Conservation (phyloP, 495 filamentous ascomycete genomes). For the Penicillium fimorum region DNA sequence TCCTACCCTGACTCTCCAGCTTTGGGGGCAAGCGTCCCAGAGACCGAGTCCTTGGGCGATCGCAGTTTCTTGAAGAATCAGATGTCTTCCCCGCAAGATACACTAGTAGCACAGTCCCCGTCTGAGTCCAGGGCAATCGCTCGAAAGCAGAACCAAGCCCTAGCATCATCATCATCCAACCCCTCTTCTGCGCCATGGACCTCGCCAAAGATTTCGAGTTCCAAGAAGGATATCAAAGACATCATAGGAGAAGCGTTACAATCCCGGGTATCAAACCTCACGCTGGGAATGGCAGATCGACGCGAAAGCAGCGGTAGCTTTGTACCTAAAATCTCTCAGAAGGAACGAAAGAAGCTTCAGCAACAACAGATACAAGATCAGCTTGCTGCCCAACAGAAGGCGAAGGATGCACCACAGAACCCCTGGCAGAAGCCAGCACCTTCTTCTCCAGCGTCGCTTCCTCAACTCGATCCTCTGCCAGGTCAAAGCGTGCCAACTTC, state of each 20-base stretch:
- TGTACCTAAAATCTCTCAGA: slow-evolving; percentile 72
- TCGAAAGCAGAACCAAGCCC: slow-evolving; percentile 22
- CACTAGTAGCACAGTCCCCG: slow-evolving; percentile 29
- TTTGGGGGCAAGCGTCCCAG: slow-evolving; percentile 31
- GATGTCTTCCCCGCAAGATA: slow-evolving; percentile 33
- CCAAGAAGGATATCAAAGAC: slow-evolving; percentile 75
- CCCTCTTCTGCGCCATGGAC: slow-evolving; percentile 57
- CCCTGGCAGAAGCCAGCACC: slow-evolving; percentile 68
- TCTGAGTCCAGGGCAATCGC: slow-evolving; percentile 27
- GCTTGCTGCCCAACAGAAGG: slow-evolving; percentile 45
- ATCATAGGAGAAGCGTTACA: slow-evolving; percentile 78
- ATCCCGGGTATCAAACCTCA: slow-evolving; percentile 63
- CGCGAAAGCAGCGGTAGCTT: slow-evolving; percentile 35
- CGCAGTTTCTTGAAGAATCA: slow-evolving; percentile 34
- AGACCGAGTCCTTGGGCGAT: slow-evolving; percentile 31
- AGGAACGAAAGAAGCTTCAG: slow-evolving; percentile 82
- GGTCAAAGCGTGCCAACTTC: slow-evolving; percentile 22
- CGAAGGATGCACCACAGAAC: slow-evolving; percentile 49
- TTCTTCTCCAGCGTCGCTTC: slow-evolving; percentile 16
- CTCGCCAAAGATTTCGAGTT: slow-evolving; percentile 48
- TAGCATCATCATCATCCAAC: slow-evolving; percentile 17
- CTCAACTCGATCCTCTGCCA: slow-evolving; percentile 21
- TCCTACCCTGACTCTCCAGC: slow-evolving; percentile 32
- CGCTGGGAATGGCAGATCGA: slow-evolving; percentile 61
- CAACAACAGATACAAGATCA: slow-evolving; percentile 63